Evolutionary conservation across 495 filamentous ascomycete species (phyloP).

Genomic region (Penicillium manginii): DNA sequence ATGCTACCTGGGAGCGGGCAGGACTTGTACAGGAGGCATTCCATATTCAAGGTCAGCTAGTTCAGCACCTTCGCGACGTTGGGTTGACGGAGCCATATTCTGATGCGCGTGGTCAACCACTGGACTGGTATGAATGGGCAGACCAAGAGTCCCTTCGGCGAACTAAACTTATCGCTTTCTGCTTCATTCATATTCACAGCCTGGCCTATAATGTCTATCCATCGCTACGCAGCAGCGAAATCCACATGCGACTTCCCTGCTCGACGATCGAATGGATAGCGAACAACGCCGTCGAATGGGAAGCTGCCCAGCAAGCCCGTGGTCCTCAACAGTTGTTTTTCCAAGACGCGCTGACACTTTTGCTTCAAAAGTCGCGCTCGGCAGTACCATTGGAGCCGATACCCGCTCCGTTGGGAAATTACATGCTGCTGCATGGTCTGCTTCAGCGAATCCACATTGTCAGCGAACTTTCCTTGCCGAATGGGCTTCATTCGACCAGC

Average conservation of each 20-base stretch:
- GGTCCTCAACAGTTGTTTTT: constrained; percentile 43
- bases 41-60: constrained; percentile 36
- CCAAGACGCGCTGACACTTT: constrained; percentile 42
- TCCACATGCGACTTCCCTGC: constrained; percentile 44
- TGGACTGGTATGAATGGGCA: constrained; percentile 45
- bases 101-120: constrained; percentile 25
- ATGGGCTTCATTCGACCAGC: constrained; percentile 34
- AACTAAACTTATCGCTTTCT: constrained; percentile 44
- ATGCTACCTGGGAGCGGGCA: constrained; percentile 43
- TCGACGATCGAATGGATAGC: constrained; percentile 46
- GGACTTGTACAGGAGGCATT: constrained; percentile 45
- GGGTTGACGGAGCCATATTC: constrained; percentile 32
- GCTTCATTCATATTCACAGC: constrained; percentile 45
- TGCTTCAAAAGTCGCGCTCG: constrained; percentile 37
- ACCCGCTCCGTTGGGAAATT: constrained; percentile 44
- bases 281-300: constrained; percentile 36
- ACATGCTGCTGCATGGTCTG: constrained; percentile 44
- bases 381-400: constrained; percentile 37
- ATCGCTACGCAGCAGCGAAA: constrained; percentile 42
- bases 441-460: constrained; percentile 46
- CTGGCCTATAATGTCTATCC: constrained; percentile 46
- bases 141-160: constrained; percentile 44
- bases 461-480: constrained; percentile 43
- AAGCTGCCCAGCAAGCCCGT: constrained; percentile 34
- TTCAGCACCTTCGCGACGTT: constrained; percentile 38